A percentile compares a stretch with the other conserved stretches of the same genome.
phyloP scores from a whole-genome alignment of 257 asterid genomes.

The Primulina tabacum region DNA sequence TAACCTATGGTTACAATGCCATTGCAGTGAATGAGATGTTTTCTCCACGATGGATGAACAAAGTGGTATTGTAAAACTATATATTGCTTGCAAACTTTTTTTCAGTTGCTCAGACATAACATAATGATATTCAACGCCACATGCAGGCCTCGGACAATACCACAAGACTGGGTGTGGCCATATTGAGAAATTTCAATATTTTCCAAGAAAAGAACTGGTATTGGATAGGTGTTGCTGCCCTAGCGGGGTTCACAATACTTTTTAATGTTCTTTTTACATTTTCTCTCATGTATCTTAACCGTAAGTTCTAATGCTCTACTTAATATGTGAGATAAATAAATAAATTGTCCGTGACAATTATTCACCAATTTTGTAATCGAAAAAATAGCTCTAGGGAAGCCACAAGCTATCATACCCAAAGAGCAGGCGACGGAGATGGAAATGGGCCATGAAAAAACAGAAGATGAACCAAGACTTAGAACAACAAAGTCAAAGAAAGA shows the following conservation, averaged over 20 bases:
- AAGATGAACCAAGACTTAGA: constrained; percentile 45
- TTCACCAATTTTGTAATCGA: neutral
- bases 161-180: constrained; percentile 41
- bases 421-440: constrained; percentile 76
- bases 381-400: constrained; percentile 67
- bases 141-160: constrained; percentile 46
- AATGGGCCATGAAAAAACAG: constrained; percentile 36
- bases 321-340: neutral
- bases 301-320: constrained; percentile 38
- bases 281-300: constrained; percentile 59
- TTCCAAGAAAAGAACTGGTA: constrained; percentile 46
- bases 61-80: constrained; percentile 27
- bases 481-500: constrained; percentile 49
- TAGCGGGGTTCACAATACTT: constrained; percentile 53
- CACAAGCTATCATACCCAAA: constrained; percentile 82
- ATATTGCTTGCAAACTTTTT: neutral
- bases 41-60: constrained; percentile 69
- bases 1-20: constrained; percentile 56
- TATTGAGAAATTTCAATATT: constrained; percentile 48
- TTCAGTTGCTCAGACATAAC: neutral
- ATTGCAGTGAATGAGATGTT: constrained; percentile 62
- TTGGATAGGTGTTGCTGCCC: constrained; percentile 63
- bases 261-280: constrained; percentile 59
- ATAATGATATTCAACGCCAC: neutral
- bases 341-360: neutral